These are phyloP conservation scores for Fonsecaea erecta DNA, from an alignment of 2,329 filamentous ascomycete species.

Conservation along the genomic window DNA sequence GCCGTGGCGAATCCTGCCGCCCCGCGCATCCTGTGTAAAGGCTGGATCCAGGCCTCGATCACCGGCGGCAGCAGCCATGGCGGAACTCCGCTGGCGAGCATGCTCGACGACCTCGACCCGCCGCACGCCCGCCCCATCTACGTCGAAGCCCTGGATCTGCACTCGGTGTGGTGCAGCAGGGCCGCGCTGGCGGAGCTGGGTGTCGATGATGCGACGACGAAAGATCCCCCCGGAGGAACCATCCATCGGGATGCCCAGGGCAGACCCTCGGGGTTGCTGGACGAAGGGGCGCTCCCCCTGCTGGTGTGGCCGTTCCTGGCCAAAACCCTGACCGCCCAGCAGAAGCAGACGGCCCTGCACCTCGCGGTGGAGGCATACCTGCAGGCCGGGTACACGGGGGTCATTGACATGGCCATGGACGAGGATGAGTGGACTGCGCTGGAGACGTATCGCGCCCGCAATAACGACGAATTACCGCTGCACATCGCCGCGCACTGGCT, in stretches of 20 bases:
- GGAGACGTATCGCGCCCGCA: constrained; percentile 42
- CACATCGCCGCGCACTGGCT: constrained; percentile 56
- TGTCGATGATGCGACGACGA: constrained; percentile 42
- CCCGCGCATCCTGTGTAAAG: constrained; percentile 52
- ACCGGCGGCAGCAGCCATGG: no score
- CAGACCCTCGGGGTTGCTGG: constrained; percentile 51
- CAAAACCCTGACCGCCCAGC: constrained; percentile 46
- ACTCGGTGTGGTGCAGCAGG: constrained; percentile 57
- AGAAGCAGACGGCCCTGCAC: constrained; percentile 49
- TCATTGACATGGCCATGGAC: constrained; percentile 61
- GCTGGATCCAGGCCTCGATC: constrained; percentile 57
- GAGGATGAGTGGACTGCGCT: constrained; percentile 54
- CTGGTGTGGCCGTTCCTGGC: constrained; percentile 55
- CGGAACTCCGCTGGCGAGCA: constrained; percentile 50
- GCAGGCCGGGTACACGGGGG: constrained; percentile 53
- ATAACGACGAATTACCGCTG: constrained; percentile 44
- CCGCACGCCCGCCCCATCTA: constrained; percentile 47
- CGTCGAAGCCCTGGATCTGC: constrained; percentile 56
- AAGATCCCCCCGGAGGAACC: constrained; percentile 51
- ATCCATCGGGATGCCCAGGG: constrained; percentile 54
- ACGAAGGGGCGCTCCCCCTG: constrained; percentile 51
- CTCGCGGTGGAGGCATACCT: constrained; percentile 50
- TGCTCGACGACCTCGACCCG: constrained; percentile 55
- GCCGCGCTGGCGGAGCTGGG: constrained; percentile 53
- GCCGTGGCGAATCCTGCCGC: constrained; percentile 46